Evolutionary conservation across 805 yeast genomes (phyloP).

Genomic region (Scheffersomyces lignosus): DNA sequence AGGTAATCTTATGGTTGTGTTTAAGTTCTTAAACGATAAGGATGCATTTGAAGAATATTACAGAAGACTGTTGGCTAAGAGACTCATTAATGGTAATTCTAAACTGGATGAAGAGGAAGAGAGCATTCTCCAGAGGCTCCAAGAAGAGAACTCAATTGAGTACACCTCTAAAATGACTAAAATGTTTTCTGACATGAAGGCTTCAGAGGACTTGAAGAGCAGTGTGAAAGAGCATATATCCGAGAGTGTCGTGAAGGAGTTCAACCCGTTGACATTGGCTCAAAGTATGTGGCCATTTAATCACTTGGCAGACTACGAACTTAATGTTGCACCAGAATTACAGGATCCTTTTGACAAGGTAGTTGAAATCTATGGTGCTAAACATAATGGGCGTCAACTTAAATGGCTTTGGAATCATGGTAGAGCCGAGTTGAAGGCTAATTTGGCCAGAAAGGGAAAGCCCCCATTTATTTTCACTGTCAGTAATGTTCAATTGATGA

Average conservation of each 20-base stretch:
- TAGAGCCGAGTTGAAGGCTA: constrained; percentile 87
- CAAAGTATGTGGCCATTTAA: constrained; percentile 87
- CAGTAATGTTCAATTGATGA: constrained; percentile 83
- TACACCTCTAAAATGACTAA: constrained; percentile 91
- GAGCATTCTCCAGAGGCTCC: constrained; percentile 77
- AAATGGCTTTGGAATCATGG: constrained; percentile 97
- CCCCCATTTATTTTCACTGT: constrained; percentile 81
- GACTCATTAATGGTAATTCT: constrained; percentile 85
- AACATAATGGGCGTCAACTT: constrained; percentile 84
- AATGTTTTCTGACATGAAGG: constrained; percentile 92
- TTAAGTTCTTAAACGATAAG: constrained; percentile 87
- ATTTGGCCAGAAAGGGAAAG: constrained; percentile 75
- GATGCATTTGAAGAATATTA: constrained; percentile 94
- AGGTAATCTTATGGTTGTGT: constrained; percentile 82
- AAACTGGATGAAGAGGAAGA: constrained; percentile 86
- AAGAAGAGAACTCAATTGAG: constrained; percentile 86
- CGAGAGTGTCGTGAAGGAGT: constrained; percentile 43
- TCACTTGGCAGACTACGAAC: constrained; percentile 38
- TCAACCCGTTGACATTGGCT: constrained; percentile 78
- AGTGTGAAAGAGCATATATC: constrained; percentile 48
- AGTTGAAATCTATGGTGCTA: constrained; percentile 63
- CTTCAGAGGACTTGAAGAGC: constrained; percentile 73
- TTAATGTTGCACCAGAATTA: constrained; percentile 68
- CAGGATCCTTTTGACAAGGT: constrained; percentile 64
- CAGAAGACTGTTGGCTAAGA: constrained; percentile 82